Evolutionary conservation across 352 stramenopile genomes (phyloP), one percentile per base, ranked within the genome.

Genomic region (Phytophthora pseudosyringae): DNA sequence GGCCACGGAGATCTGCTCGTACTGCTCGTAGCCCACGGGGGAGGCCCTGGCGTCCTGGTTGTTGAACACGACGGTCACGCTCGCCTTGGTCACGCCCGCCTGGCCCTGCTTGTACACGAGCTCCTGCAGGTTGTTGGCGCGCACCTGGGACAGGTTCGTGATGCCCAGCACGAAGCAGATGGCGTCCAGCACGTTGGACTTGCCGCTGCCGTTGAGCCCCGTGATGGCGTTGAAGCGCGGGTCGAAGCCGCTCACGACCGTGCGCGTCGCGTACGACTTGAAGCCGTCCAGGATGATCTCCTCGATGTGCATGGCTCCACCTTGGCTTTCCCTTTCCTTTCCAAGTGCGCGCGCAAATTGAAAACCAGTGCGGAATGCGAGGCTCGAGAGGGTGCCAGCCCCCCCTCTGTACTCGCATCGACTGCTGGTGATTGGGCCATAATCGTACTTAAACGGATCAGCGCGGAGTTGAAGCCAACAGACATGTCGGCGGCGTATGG

Each of bases 71-170:
- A 99, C 97, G 18, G 97, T 99, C 6, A 99, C 98, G 43, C 80
- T 98, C 36, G 98, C 98, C 74, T 99, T 99, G 70, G 97, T 99
- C 50, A 99, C 96, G 21, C 98, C 97, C 2, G 98, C 97, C 66
- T 99, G 98, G 15, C 98, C 98, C 72, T 99, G 97, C 80, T 99
- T 99, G 94, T 99, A 99, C 43, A 99, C 98, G 21, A 99, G 94
- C 69, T 99, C 98, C 61, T 99, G 97, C 11, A 99, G 86, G 78
- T 99, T 99, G 49, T 92, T 97, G 33, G 98, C 98, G 55, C 98
- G 96, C 59, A 99, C 98, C 65, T 99, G 97, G 61, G 86, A 96
- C 16, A 99, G 83, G 80, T 99, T 99, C 5, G 96, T 98, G 71
- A 99, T 99, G 47, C 98, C 98, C 45, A 99, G 84, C 40, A 99